Evolutionary conservation across 129 eudicot genomes (phyloP), one percentile per base, ranked within the genome.

Genomic region (Pittosporum tobira): DNA sequence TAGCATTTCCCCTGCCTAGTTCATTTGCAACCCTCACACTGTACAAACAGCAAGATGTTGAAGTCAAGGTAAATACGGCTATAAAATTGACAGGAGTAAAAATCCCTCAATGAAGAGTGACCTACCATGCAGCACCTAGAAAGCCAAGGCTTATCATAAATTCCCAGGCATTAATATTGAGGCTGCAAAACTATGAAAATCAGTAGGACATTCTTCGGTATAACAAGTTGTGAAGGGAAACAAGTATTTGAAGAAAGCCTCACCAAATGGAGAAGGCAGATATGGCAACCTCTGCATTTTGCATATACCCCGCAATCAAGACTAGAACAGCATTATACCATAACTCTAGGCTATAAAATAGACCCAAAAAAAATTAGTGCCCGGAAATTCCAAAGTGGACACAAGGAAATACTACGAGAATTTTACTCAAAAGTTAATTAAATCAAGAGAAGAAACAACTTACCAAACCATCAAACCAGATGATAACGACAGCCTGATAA

Each of bases 1-100:
- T 77, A 10, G 84, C 93, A 36, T 85, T 76, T 52, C 97, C 97
- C 73, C 79, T 75, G 29, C 97, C 97, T 8, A 85, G 75, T 64
- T 89, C 97, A 71, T 89, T 89, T 22, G 97, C 78, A 75, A 89
- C 86, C 29, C 97, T 80, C 1, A 89, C 97, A 58, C 97, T 88
- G 48, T 18, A 63, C 19, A 65, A 29, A 51, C 0, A 4, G 8
- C 12, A n/a, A n/a, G n/a, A 19, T 29, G 44, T 3, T 5, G 31
- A 22, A 20, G 15, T 10, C n/a, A 48, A 28, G 12, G 31, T 10
- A 14, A 56, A 56, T n/a, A 28, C 3, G 26, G 42, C 6, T 18
- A 10, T 2, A 29, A 28, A 44, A 46, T n/a, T 51, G 53, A 14
- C 20, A 56, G 50, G 21, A 68, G 44, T 31, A 56, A 11, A 2